phyloP scores from a whole-genome alignment of 2,329 filamentous ascomycete species.

The Trichothecium roseum region DNA sequence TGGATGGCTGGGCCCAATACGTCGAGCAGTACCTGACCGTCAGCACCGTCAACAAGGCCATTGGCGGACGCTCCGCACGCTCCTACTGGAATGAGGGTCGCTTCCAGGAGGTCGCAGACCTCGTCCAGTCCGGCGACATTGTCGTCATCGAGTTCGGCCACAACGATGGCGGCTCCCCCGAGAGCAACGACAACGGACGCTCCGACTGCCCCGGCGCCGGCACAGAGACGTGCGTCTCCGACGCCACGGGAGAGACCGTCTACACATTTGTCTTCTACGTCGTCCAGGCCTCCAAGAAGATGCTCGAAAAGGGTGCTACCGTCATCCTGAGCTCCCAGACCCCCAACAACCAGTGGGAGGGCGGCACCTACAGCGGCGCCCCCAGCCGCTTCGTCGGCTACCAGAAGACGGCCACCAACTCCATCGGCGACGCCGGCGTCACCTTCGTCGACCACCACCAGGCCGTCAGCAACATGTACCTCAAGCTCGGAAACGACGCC shows the following conservation, averaged over 20 bases:
- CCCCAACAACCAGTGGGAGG: slow-evolving; percentile 48
- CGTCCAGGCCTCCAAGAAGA: slow-evolving; percentile 41
- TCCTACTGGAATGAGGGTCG: slow-evolving; percentile 57
- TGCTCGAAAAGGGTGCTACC: slow-evolving; percentile 46
- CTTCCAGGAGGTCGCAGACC: slow-evolving; percentile 45
- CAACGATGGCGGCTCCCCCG: slow-evolving; percentile 55
- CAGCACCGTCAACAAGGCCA: slow-evolving; percentile 50
- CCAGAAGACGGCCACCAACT: slow-evolving; percentile 27
- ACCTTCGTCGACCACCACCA: slow-evolving; percentile 51
- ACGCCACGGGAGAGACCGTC: slow-evolving; percentile 33
- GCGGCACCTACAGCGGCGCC: slow-evolving; percentile 35
- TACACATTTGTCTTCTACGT: slow-evolving; percentile 52
- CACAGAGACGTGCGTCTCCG: slow-evolving; percentile 35
- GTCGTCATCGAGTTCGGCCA: slow-evolving; percentile 65
- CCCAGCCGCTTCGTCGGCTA: slow-evolving; percentile 47
- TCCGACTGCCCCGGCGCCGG: slow-evolving; percentile 47
- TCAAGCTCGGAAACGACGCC: slow-evolving; percentile 33
- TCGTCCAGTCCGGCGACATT: slow-evolving; percentile 48
- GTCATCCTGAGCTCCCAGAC: slow-evolving; percentile 50
- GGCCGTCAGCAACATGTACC: slow-evolving; percentile 43
- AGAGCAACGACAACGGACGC: slow-evolving; percentile 46
- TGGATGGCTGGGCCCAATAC: slow-evolving; percentile 52
- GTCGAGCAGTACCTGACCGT: slow-evolving; percentile 36
- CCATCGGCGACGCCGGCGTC: slow-evolving; percentile 27
- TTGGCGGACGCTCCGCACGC: slow-evolving; percentile 55